These are phyloP conservation scores for Maudiozyma serrabonitensis DNA, from an alignment of 805 yeast species.

Conservation along the genomic window DNA sequence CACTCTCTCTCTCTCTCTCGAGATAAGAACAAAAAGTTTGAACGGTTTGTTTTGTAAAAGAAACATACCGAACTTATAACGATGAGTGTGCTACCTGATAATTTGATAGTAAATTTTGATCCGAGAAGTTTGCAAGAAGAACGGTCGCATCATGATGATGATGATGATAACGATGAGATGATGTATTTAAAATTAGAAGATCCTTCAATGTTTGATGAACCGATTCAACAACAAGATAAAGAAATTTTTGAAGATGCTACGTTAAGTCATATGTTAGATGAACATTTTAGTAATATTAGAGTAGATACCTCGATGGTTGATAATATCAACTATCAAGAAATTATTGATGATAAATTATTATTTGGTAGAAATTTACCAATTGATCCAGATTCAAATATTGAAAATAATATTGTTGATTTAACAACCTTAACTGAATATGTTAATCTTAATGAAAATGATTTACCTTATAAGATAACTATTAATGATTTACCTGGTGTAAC, in stretches of 20 bases:
- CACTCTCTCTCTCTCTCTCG: no score
- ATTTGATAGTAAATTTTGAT: no score
- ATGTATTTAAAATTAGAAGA: background rate
- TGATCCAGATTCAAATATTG: background rate
- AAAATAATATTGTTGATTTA: background rate
- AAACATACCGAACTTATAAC: no score
- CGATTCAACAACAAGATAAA: background rate
- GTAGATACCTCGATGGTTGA: background rate
- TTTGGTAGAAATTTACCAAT: conserved; percentile 9
- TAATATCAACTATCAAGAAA: background rate
- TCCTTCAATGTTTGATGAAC: background rate
- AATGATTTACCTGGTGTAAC: conserved; percentile 67
- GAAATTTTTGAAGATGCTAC: background rate
- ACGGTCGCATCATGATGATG: background rate
- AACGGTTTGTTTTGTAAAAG: no score
- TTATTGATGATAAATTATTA: conserved; percentile 5
- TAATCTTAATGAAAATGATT: conserved; percentile 1
- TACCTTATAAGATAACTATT: conserved; percentile 42
- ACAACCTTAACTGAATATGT: background rate
- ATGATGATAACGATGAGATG: background rate
- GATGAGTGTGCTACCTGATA: no score
- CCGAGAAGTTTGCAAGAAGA: no score
- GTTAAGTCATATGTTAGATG: background rate
- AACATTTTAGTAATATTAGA: background rate
- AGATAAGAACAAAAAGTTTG: no score